Evolutionary conservation across 805 yeast genomes (phyloP), one percentile per base, ranked within the genome.

Genomic region (Myxozyma sirexii): DNA sequence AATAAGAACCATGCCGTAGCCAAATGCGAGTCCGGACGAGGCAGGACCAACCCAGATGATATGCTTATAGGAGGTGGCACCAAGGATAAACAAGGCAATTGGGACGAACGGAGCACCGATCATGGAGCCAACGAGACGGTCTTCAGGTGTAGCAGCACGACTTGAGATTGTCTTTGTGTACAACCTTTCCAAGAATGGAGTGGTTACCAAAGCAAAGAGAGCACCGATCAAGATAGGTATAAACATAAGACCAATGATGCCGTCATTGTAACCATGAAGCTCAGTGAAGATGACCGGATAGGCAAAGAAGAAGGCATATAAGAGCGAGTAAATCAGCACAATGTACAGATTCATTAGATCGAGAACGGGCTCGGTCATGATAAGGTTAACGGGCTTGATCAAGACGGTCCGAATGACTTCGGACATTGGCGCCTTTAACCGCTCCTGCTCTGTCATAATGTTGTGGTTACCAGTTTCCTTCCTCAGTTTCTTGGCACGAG

Each of bases 301-400:
- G 0, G 97, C 97, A 76, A 90, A 91, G 84, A 91, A 91, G 79
- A 91, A 91, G 12, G 96, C 97, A 70, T 91, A 91, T 53, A 91
- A 79, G 71, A 91, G 79, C n/a, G 97, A 86, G 77, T 91, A 91
- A 73, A 91, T 90, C 72, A 91, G 80, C 65, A 96, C 91, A 62
- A 91, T 93, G 74, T 90, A 91, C 68, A 83, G 82, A 74, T 96
- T 90, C 79, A 91, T 83, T 67, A 90, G 77, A 70, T 85, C 94
- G 69, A 91, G 77, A 27, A 90, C 96, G 3, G 96, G 96, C 73
- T 91, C 97, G 27, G 92, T 84, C 31, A 82, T 84, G 71, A 90
- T 88, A 43, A 65, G 47, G 70, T 82, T 83, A 63, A 91, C 73
- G 2, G 97, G 97, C 70, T 96, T 80, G 62, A 84, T 74, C 57